phyloP scores from a whole-genome alignment of 2,329 filamentous ascomycete species.

The Lizonia empirigonia region DNA sequence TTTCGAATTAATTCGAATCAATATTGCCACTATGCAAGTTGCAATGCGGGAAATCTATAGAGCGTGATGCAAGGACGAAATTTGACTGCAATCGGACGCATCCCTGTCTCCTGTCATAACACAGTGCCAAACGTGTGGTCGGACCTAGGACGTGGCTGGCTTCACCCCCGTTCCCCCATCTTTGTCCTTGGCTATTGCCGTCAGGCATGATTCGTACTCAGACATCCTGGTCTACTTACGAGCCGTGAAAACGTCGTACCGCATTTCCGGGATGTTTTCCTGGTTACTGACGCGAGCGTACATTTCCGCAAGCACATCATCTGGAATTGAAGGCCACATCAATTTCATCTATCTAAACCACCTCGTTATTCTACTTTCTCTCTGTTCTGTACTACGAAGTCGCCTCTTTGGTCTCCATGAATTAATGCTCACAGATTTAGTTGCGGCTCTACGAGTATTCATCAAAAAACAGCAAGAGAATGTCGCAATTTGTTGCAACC shows the following conservation, averaged over 20 bases:
- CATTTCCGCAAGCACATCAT: no score
- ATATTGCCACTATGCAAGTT: neutral
- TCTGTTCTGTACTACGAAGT: neutral
- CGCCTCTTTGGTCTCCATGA: neutral
- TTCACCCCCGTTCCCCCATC: neutral
- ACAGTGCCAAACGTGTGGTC: neutral
- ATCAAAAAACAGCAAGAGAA: no score
- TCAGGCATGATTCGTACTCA: neutral
- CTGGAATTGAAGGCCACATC: neutral
- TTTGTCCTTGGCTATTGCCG: neutral
- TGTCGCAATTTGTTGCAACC: no score
- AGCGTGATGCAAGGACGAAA: neutral
- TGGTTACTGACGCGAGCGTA: no score
- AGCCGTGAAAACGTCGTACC: neutral
- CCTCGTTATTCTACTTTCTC: neutral
- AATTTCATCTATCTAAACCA: neutral
- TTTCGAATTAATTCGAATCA: neutral
- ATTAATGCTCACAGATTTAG: no score
- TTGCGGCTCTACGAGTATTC: no score
- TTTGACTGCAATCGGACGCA: neutral
- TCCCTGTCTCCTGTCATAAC: neutral
- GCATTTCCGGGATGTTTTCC: neutral
- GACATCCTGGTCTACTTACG: neutral
- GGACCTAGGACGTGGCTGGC: neutral
- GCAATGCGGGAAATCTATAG: neutral